phyloP scores from a whole-genome alignment of 1,284 basidiomycete genomes.

The Ceratobasidium sp. region DNA sequence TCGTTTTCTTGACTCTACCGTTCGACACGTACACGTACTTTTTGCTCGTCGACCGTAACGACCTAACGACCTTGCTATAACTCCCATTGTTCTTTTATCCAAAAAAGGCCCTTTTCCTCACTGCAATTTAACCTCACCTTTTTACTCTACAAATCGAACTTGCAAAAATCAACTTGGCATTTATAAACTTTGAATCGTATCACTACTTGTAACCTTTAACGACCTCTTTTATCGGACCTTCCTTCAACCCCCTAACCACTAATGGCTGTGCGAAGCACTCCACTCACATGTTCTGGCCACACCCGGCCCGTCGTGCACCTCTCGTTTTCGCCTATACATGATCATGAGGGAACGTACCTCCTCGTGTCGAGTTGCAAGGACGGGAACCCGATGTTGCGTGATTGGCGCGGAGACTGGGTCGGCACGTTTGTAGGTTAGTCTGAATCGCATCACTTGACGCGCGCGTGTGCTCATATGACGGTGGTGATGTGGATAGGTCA shows the following conservation, averaged over 20 bases:
- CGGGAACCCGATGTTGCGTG: conserved; percentile 94
- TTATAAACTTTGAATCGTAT: background rate
- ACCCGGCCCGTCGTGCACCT: conserved; percentile 90
- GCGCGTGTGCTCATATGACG: too few species aligned
- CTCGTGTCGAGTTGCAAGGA: conserved; percentile 96
- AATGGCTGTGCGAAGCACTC: conserved; percentile 45
- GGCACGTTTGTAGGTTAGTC: conserved; percentile 87
- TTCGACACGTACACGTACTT: background rate
- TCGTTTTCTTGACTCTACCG: background rate
- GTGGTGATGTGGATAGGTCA: conserved; percentile 73
- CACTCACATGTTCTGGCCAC: conserved; percentile 54
- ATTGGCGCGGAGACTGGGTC: conserved; percentile 99
- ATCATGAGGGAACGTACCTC: conserved; percentile 84
- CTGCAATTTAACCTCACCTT: background rate
- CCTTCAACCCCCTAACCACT: background rate
- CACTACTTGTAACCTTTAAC: background rate
- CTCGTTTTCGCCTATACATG: conserved; percentile 82
- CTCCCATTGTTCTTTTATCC: background rate
- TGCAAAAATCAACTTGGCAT: too few species aligned
- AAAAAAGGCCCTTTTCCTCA: conserved; percentile 4
- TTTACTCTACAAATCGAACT: background rate
- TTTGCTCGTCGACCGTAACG: background rate
- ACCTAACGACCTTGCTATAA: conserved; percentile 21
- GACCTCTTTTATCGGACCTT: background rate
- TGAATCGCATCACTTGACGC: too few species aligned